Evolutionary conservation across 148 eudicot genomes (phyloP).

Genomic region (Arctostaphylos glauca): DNA sequence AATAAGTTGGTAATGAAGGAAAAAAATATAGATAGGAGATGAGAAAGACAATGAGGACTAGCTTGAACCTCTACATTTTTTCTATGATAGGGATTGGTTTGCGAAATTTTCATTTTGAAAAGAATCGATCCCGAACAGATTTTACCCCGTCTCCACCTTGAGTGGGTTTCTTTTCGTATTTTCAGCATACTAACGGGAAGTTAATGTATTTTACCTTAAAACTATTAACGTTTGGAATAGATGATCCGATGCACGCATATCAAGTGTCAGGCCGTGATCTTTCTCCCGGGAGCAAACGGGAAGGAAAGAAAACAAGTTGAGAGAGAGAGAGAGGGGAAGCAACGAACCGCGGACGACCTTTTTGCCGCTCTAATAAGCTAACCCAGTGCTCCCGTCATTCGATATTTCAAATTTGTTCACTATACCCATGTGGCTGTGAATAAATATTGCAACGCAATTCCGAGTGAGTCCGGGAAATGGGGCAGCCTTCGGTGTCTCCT

Average conservation of each 20-base stretch:
- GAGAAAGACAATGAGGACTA: too few species aligned
- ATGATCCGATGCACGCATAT: not conserved
- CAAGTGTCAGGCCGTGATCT: not conserved
- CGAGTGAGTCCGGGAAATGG: constrained; percentile 19
- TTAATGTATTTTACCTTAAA: too few species aligned
- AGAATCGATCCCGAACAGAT: too few species aligned
- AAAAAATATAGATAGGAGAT: too few species aligned
- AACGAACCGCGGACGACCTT: not conserved
- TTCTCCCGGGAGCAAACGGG: constrained; percentile 1
- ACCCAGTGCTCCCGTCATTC: not conserved
- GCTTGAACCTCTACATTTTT: too few species aligned
- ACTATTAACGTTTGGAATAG: not conserved
- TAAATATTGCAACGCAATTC: not conserved
- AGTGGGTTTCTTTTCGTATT: too few species aligned
- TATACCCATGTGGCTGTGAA: not conserved
- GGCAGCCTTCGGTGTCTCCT: constrained; percentile 44
- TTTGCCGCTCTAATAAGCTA: constrained; percentile 7
- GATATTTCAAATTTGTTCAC: not conserved
- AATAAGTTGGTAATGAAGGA: too few species aligned
- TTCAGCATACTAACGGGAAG: too few species aligned
- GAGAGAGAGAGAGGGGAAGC: not conserved
- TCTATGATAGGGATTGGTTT: too few species aligned
- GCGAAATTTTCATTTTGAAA: too few species aligned
- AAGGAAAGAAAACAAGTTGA: not conserved
- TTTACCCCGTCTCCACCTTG: too few species aligned